Conservation (phyloP, 2,329 filamentous ascomycete genomes). For the Cytospora piceae region DNA sequence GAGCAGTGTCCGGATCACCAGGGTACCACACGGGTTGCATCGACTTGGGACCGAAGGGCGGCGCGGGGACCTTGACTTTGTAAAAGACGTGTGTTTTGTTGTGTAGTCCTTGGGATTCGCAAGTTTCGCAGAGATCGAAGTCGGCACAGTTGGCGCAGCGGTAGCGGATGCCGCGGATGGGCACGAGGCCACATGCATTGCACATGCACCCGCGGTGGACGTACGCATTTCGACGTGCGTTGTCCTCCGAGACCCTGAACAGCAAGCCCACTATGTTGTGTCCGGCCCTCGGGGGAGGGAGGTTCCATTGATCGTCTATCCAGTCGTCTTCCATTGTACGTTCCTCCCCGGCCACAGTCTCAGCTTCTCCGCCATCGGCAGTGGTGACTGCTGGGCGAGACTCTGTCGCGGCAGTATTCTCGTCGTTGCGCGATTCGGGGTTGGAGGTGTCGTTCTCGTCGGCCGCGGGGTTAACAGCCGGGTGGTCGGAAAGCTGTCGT, state of each 20-base stretch:
- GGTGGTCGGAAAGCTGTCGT: conserved; percentile 30
- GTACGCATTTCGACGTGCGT: conserved; percentile 84
- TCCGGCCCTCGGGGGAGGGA: conserved; percentile 57
- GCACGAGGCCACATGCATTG: conserved; percentile 83
- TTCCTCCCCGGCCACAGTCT: conserved; percentile 44
- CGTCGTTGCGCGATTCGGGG: conserved; percentile 47
- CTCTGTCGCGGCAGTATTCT: conserved; percentile 39
- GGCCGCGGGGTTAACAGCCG: conserved; percentile 36
- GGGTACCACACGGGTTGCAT: conserved; percentile 86
- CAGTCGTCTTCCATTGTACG: conserved; percentile 50
- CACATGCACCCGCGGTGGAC: conserved; percentile 92
- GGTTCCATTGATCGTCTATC: conserved; percentile 48
- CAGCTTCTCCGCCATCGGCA: conserved; percentile 40
- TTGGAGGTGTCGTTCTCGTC: conserved; percentile 48
- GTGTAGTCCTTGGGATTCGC: conserved; percentile 78
- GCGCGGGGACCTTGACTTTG: conserved; percentile 89
- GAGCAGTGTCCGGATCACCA: conserved; percentile 76
- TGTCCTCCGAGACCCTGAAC: conserved; percentile 92
- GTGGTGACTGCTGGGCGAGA: conserved; percentile 39
- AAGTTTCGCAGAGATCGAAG: conserved; percentile 93
- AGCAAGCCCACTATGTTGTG: conserved; percentile 84
- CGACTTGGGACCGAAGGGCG: conserved; percentile 79
- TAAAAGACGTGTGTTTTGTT: conserved; percentile 94
- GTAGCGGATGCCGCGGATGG: conserved; percentile 90
- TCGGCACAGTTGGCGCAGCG: conserved; percentile 95